Conservation (phyloP, 2,329 filamentous ascomycete species). For the Fusarium nodosum region DNA sequence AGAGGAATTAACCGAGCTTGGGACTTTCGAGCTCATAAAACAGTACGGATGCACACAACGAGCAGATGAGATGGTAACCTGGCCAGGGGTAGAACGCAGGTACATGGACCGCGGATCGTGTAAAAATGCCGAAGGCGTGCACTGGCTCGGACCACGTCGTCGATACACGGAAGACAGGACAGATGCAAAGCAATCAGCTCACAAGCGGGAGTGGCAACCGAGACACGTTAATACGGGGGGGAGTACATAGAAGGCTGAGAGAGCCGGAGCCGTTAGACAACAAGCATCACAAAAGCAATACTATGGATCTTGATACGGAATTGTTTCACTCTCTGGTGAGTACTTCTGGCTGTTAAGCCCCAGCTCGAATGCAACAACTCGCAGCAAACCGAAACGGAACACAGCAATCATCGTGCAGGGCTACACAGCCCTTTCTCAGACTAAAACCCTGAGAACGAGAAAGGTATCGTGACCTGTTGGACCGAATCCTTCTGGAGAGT, state of each 20-base stretch:
- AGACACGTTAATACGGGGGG: not conserved
- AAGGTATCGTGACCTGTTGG: constrained; percentile 37
- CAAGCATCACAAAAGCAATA: not conserved
- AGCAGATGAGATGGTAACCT: constrained; percentile 12
- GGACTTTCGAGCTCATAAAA: constrained; percentile 6
- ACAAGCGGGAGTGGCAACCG: constrained; percentile 30
- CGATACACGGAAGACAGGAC: constrained; percentile 10
- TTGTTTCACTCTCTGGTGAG: constrained; percentile 16
- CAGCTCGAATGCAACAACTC: constrained; percentile 28
- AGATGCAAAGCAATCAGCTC: constrained; percentile 36
- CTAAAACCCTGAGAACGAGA: constrained; percentile 14
- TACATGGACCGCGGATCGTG: constrained; percentile 25
- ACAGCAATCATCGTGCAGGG: constrained; percentile 31
- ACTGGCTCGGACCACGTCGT: constrained; percentile 43
- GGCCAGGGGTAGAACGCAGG: constrained; percentile 30
- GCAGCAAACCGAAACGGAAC: constrained; percentile 35
- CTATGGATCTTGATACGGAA: constrained; percentile 8
- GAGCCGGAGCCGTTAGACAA: constrained; percentile 1
- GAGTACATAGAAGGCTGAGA: not conserved
- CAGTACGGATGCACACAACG: constrained; percentile 24
- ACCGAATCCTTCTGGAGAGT: constrained; percentile 43
- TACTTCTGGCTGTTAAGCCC: constrained; percentile 16
- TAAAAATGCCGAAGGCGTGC: constrained; percentile 23
- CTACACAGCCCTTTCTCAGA: constrained; percentile 33
- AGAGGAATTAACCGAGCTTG: constrained; percentile 6